A percentile compares a stretch with the other conserved stretches of the same genome.
Evolutionary conservation across 2,329 filamentous ascomycete genomes (phyloP).

Genomic region (Botrytis cinerea): DNA sequence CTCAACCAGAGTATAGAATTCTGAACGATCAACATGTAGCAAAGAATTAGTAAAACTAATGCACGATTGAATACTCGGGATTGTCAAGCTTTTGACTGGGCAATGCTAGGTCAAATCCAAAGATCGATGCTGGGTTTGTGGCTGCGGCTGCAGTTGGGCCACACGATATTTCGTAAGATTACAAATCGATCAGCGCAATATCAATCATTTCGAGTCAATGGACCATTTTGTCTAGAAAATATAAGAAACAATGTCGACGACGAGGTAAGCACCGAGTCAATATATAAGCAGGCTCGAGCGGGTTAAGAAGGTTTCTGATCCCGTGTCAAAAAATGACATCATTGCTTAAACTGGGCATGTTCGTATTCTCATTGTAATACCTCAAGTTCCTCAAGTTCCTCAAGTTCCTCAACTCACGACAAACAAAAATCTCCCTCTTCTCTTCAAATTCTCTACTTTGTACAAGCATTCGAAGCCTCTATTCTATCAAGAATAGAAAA

Average conservation of each 20-base stretch:
- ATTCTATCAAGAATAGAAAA: not conserved
- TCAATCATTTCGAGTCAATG: not conserved
- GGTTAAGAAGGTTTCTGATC: not conserved
- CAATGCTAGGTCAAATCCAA: not conserved
- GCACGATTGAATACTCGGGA: not conserved
- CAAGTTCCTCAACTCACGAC: not conserved
- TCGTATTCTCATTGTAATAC: not conserved
- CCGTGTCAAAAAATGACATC: conserved; percentile 11
- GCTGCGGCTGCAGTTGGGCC: not conserved
- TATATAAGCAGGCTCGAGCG: not conserved
- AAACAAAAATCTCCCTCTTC: not conserved
- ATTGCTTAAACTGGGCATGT: not conserved
- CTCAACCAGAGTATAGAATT: not conserved
- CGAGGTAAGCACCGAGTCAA: not conserved
- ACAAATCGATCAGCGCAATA: not conserved
- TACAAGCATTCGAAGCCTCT: not conserved
- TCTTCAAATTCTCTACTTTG: not conserved
- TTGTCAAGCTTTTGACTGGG: not conserved
- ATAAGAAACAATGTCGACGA: not conserved
- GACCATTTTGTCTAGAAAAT: not conserved
- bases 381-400: no score
- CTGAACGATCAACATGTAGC: not conserved
- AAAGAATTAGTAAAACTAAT: not conserved
- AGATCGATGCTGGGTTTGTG: not conserved
- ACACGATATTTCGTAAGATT: not conserved